Conservation (phyloP, 805 yeast genomes). For the Millerozyma miso region DNA sequence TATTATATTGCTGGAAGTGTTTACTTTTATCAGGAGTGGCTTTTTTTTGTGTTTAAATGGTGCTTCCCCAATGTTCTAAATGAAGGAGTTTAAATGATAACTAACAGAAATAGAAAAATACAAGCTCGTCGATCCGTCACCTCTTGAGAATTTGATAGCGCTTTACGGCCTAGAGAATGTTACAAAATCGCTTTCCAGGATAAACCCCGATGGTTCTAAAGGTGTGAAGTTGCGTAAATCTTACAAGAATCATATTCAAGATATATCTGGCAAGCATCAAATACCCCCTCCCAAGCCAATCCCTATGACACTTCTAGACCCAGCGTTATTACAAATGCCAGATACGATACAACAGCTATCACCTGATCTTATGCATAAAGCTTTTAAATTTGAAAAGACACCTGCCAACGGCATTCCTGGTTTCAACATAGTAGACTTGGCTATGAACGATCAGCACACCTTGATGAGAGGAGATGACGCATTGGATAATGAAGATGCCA, state of each 20-base stretch:
- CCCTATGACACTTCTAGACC: slow-evolving; percentile 35
- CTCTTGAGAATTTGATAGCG: slow-evolving; percentile 63
- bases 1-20: too few relatives aligned
- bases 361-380: slow-evolving; percentile 42
- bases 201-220: slow-evolving; percentile 82
- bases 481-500: slow-evolving; percentile 35
- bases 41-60: too few relatives aligned
- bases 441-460: slow-evolving; percentile 48
- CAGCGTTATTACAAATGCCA: slow-evolving; percentile 34
- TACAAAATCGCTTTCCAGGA: slow-evolving; percentile 79
- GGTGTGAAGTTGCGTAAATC: slow-evolving; percentile 93
- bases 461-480: slow-evolving; percentile 39
- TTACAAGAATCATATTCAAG: slow-evolving; percentile 87
- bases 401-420: slow-evolving; percentile 73
- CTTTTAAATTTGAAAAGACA: slow-evolving; percentile 60
- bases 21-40: too few relatives aligned
- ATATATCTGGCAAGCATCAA: slow-evolving; percentile 74
- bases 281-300: slow-evolving; percentile 47
- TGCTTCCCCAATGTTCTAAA: too few relatives aligned
- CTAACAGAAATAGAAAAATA: slow-evolving; percentile 21
- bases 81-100: too few relatives aligned
- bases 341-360: slow-evolving; percentile 49
- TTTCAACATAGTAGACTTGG: slow-evolving; percentile 64
- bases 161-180: slow-evolving; percentile 64
- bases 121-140: slow-evolving; percentile 58